phyloP scores from a whole-genome alignment of 768 basidiomycete species.

The Mycena kentingensis region DNA sequence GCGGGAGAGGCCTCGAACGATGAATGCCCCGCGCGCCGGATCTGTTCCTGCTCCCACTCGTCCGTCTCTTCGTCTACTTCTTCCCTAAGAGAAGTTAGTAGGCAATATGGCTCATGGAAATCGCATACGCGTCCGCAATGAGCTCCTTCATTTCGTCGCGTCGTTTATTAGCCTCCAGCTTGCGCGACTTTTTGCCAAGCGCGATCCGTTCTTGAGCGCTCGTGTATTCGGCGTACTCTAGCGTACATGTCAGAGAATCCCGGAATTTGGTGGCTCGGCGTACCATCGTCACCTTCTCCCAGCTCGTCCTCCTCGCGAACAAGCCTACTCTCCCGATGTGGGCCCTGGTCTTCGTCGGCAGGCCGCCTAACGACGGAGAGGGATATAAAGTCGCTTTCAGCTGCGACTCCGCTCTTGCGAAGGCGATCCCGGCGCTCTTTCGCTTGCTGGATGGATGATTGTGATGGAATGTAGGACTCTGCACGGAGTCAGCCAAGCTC shows the following conservation, averaged over 20 bases:
- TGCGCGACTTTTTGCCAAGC: slow-evolving; percentile 78
- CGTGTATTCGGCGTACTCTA: slow-evolving; percentile 86
- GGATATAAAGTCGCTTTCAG: slow-evolving; percentile 77
- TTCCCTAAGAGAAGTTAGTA: slow-evolving; percentile 43
- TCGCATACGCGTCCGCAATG: slow-evolving; percentile 77
- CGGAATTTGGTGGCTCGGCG: slow-evolving; percentile 25
- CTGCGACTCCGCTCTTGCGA: slow-evolving; percentile 46
- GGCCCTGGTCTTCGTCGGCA: slow-evolving; percentile 61
- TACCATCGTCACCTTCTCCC: slow-evolving; percentile 88
- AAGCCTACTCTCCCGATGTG: slow-evolving; percentile 83
- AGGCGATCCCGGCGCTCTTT: slow-evolving; percentile 76
- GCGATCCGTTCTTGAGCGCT: slow-evolving; percentile 87
- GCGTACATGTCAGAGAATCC: not conserved
- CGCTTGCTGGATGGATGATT: slow-evolving; percentile 69
- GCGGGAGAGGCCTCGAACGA: slow-evolving; percentile 39
- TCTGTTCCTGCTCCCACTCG: slow-evolving; percentile 86
- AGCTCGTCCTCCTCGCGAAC: slow-evolving; percentile 86
- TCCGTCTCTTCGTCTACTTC: slow-evolving; percentile 83
- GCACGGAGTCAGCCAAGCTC: slow-evolving; percentile 26
- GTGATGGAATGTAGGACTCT: slow-evolving; percentile 58
- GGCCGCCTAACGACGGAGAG: slow-evolving; percentile 63
- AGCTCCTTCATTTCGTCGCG: slow-evolving; percentile 75
- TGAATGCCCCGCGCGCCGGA: slow-evolving; percentile 69
- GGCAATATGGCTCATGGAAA: not conserved
- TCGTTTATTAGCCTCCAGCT: slow-evolving; percentile 65